Conservation (phyloP, 2,329 filamentous ascomycete species). For the Pseudogymnoascus sp. region DNA sequence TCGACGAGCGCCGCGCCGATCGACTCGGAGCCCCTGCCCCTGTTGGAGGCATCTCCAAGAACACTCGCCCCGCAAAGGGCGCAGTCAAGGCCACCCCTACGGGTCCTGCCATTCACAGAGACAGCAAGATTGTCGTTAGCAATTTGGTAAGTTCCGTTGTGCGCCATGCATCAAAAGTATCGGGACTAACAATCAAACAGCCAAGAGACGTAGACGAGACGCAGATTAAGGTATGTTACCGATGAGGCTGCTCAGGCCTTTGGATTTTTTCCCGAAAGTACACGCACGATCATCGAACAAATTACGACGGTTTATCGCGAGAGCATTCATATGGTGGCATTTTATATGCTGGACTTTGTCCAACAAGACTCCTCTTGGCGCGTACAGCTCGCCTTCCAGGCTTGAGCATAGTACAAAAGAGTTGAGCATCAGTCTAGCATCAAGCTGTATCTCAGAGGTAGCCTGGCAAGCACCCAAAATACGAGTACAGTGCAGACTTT, state of each 20-base stretch:
- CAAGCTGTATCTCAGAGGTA: slow-evolving; percentile 36
- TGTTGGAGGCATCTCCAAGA: slow-evolving; percentile 80
- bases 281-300: slow-evolving; percentile 23
- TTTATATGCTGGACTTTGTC: slow-evolving; percentile 10
- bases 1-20: slow-evolving; percentile 37
- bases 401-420: slow-evolving; percentile 38
- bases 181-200: slow-evolving; percentile 39
- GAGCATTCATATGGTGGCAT: slow-evolving; percentile 5
- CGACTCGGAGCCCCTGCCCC: slow-evolving; percentile 51
- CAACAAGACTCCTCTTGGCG: slow-evolving; percentile 5
- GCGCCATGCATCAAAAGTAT: not conserved
- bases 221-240: slow-evolving; percentile 99
- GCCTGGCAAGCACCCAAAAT: slow-evolving; percentile 48
- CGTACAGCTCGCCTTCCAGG: slow-evolving; percentile 21
- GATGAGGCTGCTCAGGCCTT: slow-evolving; percentile 62
- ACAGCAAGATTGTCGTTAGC: slow-evolving; percentile 98
- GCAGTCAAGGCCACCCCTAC: slow-evolving; percentile 56
- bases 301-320: slow-evolving; percentile 4
- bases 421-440: slow-evolving; percentile 53
- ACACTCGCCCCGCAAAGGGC: slow-evolving; percentile 54
- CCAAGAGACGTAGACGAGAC: slow-evolving; percentile 92
- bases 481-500: slow-evolving; percentile 31
- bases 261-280: slow-evolving; percentile 69
- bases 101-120: slow-evolving; percentile 58
- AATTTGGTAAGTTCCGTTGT: slow-evolving; percentile 69